Conservation (phyloP, 176 grass and related monocot genomes). For the Zoysia pacifica region DNA sequence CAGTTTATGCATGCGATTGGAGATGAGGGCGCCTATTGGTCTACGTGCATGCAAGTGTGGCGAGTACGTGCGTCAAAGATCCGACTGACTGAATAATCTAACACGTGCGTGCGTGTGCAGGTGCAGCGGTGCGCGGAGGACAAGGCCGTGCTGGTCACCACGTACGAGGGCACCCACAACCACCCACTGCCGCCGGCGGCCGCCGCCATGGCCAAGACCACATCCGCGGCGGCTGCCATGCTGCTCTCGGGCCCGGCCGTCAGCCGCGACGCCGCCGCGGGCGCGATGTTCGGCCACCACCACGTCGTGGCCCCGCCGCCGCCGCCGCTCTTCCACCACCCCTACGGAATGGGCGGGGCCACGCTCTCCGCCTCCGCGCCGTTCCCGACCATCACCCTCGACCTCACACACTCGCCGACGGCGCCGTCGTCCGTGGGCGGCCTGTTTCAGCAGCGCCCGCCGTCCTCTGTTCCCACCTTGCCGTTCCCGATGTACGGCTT, state of each 20-base stretch:
- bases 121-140: conserved; percentile 76
- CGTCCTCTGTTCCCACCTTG: background rate
- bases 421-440: background rate
- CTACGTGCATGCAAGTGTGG: conserved; percentile 7
- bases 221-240: conserved; percentile 79
- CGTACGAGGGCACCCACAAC: conserved; percentile 89
- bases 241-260: conserved; percentile 72
- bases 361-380: conserved; percentile 79
- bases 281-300: conserved; percentile 51
- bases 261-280: conserved; percentile 45
- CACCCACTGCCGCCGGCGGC: conserved; percentile 80
- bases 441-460: conserved; percentile 26
- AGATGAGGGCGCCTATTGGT: background rate
- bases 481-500: conserved; percentile 48
- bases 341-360: conserved; percentile 53
- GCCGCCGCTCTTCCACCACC: conserved; percentile 38
- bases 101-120: background rate
- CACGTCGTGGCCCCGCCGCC: conserved; percentile 45
- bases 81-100: background rate
- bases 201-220: conserved; percentile 78
- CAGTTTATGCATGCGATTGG: background rate
- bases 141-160: conserved; percentile 66
- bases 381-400: conserved; percentile 80
- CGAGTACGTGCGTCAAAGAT: background rate
- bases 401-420: conserved; percentile 57